phyloP scores from a whole-genome alignment of 2,329 filamentous ascomycete species.

The Arthrobotrys iridis region DNA sequence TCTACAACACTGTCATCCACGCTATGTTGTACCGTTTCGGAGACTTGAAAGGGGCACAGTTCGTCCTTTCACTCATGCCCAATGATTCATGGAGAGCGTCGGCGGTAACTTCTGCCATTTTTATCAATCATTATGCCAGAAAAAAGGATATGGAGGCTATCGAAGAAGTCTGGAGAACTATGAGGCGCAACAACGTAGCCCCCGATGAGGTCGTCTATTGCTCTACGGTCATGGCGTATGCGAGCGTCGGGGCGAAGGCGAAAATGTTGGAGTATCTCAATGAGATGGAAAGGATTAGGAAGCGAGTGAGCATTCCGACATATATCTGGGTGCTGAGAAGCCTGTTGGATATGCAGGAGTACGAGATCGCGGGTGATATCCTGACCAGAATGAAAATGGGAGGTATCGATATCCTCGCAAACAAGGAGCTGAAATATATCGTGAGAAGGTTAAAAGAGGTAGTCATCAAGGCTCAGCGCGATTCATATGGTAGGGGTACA shows the following conservation, averaged over 20 bases:
- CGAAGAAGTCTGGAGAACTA: slow-evolving; percentile 42
- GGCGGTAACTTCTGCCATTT: slow-evolving; percentile 31
- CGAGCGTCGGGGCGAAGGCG: not conserved
- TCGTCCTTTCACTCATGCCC: slow-evolving; percentile 42
- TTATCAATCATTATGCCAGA: slow-evolving; percentile 29
- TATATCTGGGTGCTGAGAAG: slow-evolving; percentile 16
- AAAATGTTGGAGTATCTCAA: slow-evolving; percentile 40
- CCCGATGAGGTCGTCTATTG: slow-evolving; percentile 46
- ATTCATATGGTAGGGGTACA: not conserved
- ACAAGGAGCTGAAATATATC: slow-evolving; percentile 11
- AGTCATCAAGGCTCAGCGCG: not conserved
- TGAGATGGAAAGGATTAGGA: slow-evolving; percentile 22
- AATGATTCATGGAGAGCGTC: slow-evolving; percentile 44
- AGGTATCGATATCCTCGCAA: slow-evolving; percentile 5
- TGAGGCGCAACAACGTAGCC: slow-evolving; percentile 36
- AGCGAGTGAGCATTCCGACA: slow-evolving; percentile 7
- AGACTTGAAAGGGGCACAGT: slow-evolving; percentile 36
- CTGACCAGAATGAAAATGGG: slow-evolving; percentile 3
- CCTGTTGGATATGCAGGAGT: slow-evolving; percentile 20
- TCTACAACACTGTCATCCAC: slow-evolving; percentile 48
- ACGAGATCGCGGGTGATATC: slow-evolving; percentile 4
- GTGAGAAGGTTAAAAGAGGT: slow-evolving; percentile 14
- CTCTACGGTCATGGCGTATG: slow-evolving; percentile 32
- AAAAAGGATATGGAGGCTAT: slow-evolving; percentile 16
- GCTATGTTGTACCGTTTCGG: slow-evolving; percentile 27